Conservation (phyloP, 352 stramenopile species). For the Albugo laibachii region DNA sequence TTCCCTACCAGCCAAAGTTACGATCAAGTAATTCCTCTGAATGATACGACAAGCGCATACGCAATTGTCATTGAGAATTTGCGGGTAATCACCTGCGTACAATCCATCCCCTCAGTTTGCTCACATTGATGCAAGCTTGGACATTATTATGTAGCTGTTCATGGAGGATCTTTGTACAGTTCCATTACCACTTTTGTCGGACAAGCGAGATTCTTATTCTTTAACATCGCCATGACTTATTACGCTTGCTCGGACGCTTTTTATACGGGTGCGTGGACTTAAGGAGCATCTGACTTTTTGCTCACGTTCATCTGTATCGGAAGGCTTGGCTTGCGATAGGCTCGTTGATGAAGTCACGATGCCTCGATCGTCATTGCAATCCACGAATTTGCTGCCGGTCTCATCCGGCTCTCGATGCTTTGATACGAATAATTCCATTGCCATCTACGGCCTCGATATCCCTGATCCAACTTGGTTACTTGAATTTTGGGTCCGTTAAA, state of each 20-base stretch:
- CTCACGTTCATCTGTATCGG: too few relatives aligned
- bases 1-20: slow-evolving; percentile 10
- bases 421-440: neutral
- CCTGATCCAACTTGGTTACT: slow-evolving; percentile 8
- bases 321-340: too few relatives aligned
- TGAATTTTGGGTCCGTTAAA: slow-evolving; percentile 6
- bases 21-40: slow-evolving; percentile 9
- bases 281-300: too few relatives aligned
- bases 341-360: too few relatives aligned
- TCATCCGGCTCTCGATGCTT: slow-evolving; percentile 4
- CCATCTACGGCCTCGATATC: slow-evolving; percentile 10
- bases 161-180: slow-evolving; percentile 7
- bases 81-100: neutral
- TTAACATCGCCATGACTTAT: slow-evolving; percentile 11
- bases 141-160: slow-evolving; percentile 8
- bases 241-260: slow-evolving; percentile 7
- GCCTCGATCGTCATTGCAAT: too few relatives aligned
- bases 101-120: neutral
- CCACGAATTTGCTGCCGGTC: too few relatives aligned
- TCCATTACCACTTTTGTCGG: slow-evolving; percentile 13
- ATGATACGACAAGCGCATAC: slow-evolving; percentile 5
- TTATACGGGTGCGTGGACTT: too few relatives aligned
- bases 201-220: slow-evolving; percentile 3
- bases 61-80: slow-evolving; percentile 8
- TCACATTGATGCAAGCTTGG: slow-evolving; percentile 1